Evolutionary conservation across 2,329 filamentous ascomycete genomes (phyloP).

Genomic region (Bipolaris gigantea): DNA sequence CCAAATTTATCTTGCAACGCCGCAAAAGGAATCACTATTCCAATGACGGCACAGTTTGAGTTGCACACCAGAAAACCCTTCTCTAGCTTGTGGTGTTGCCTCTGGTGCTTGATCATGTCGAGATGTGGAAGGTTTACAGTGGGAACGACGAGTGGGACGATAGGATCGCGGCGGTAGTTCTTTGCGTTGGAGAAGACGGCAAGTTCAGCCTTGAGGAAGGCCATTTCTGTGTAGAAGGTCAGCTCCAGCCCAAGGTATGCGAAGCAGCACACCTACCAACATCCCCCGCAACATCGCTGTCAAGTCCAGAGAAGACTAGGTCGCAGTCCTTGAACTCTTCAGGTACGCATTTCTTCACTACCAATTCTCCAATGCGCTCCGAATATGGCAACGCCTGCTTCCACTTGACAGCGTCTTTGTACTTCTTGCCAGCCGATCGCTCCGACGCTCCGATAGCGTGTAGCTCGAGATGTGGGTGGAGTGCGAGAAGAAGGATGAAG

Average conservation of each 20-base stretch:
- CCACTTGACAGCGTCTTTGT: constrained; percentile 92
- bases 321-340: constrained; percentile 87
- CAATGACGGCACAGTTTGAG: constrained; percentile 97
- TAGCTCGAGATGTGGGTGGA: constrained; percentile 84
- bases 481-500: constrained; percentile 87
- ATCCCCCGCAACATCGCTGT: constrained; percentile 89
- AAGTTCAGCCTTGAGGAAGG: constrained; percentile 84
- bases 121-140: constrained; percentile 91
- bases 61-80: constrained; percentile 97
- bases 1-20: constrained; percentile 87
- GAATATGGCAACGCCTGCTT: constrained; percentile 88
- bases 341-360: constrained; percentile 83
- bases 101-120: constrained; percentile 85
- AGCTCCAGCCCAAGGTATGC: background rate
- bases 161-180: constrained; percentile 88
- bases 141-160: constrained; percentile 90
- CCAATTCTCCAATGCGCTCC: constrained; percentile 71
- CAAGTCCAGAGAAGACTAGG: constrained; percentile 87
- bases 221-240: constrained; percentile 63
- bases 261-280: constrained; percentile 64
- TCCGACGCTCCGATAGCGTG: constrained; percentile 88
- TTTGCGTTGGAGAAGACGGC: constrained; percentile 97
- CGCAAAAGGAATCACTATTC: constrained; percentile 91
- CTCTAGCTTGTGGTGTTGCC: constrained; percentile 68
- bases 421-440: constrained; percentile 88